Percentiles rank a stretch among this genome's conserved stretches.
These are phyloP conservation scores for Fragilariopsis cylindrus DNA, from an alignment of 108 stramenopile species.

Conservation along the genomic window DNA sequence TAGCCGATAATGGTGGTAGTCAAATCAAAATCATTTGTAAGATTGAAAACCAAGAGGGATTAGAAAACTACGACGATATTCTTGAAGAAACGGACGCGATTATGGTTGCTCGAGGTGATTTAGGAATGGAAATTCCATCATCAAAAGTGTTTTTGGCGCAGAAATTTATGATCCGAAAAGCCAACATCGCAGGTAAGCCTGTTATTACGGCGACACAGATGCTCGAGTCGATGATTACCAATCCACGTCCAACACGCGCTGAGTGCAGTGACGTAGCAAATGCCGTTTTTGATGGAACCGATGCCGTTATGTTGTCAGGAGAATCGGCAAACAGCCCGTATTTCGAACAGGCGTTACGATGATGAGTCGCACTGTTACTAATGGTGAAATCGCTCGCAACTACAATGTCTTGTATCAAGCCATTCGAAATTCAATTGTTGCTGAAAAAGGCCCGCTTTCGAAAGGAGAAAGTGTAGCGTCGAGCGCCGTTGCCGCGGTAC, in stretches of 20 bases:
- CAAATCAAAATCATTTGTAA: conserved; percentile 97
- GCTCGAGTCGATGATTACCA: conserved; percentile 96
- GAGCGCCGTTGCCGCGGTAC: conserved; percentile 92
- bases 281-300: conserved; percentile 94
- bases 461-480: conserved; percentile 87
- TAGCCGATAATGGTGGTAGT: conserved; percentile 74
- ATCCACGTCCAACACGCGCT: conserved; percentile 99
- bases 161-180: conserved; percentile 93
- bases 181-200: conserved; percentile 93
- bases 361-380: conserved; percentile 90
- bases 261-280: conserved; percentile 99
- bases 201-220: conserved; percentile 95
- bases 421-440: conserved; percentile 64
- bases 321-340: conserved; percentile 95
- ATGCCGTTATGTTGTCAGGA: conserved; percentile 94
- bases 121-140: neutral
- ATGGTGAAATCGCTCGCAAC: conserved; percentile 76
- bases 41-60: conserved; percentile 96
- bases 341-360: conserved; percentile 82
- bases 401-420: conserved; percentile 69
- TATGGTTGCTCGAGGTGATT: conserved; percentile 98
- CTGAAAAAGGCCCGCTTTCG: conserved; percentile 47
- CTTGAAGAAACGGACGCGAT: conserved; percentile 91
- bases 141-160: conserved; percentile 82
- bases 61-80: conserved; percentile 92